These are phyloP conservation scores for Wickerhamiella alocasiicola DNA, from an alignment of 805 yeast genomes.

Conservation along the genomic window DNA sequence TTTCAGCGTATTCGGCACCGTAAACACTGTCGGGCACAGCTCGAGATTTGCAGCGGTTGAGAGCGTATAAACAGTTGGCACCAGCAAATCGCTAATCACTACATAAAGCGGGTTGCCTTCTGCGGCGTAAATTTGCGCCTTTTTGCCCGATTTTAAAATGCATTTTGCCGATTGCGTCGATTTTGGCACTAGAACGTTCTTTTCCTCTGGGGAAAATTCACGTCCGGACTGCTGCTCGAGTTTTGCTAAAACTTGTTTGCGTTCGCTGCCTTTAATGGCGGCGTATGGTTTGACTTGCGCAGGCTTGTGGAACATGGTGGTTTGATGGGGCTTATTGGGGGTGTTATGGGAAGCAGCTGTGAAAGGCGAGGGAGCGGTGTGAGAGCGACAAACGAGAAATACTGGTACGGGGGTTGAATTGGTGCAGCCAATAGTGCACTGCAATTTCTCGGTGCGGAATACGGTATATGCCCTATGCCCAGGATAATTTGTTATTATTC, in stretches of 20 bases:
- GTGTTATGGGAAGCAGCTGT: too few species aligned
- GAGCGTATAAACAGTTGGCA: slow-evolving; percentile 59
- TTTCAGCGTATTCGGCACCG: slow-evolving; percentile 63
- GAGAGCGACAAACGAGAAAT: too few species aligned
- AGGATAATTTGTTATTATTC: too few species aligned
- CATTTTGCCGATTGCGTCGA: slow-evolving; percentile 53
- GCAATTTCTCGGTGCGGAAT: too few species aligned
- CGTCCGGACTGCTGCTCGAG: slow-evolving; percentile 32
- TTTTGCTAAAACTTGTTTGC: slow-evolving; percentile 39
- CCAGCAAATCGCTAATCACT: slow-evolving; percentile 28
- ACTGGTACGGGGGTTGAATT: too few species aligned
- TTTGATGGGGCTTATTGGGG: too few species aligned
- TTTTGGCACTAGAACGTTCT: slow-evolving; percentile 34
- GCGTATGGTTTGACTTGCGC: slow-evolving; percentile 51
- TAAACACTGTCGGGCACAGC: slow-evolving; percentile 47
- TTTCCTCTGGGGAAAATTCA: slow-evolving; percentile 14
- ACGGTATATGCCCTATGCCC: too few species aligned
- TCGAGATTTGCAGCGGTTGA: slow-evolving; percentile 53
- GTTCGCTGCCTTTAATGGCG: slow-evolving; percentile 71
- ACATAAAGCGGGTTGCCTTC: slow-evolving; percentile 64
- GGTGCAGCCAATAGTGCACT: too few species aligned
- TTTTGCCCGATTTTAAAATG: slow-evolving; percentile 36
- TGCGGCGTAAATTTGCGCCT: slow-evolving; percentile 52
- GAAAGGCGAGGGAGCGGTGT: too few species aligned
- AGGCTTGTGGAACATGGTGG: slow-evolving; percentile 22